phyloP scores from a whole-genome alignment of 495 filamentous ascomycete species.

The Neurospora tetrasperma region DNA sequence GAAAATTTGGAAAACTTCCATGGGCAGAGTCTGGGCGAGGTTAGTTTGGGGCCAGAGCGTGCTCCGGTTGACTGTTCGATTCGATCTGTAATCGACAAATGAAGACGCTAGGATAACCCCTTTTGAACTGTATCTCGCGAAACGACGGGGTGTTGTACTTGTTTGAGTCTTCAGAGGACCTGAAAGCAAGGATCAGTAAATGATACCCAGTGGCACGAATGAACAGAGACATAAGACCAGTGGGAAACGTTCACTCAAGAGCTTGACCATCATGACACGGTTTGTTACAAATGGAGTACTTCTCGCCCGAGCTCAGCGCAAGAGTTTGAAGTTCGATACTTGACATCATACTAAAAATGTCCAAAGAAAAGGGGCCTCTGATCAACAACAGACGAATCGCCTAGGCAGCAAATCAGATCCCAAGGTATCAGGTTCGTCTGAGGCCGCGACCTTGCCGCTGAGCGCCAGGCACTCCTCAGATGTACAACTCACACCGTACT shows the following conservation, averaged over 20 bases:
- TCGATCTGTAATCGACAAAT: neutral
- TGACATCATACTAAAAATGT: neutral
- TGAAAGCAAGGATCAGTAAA: neutral
- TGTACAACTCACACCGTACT: neutral
- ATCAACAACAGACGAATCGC: neutral
- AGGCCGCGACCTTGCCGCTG: neutral
- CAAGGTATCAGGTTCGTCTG: neutral
- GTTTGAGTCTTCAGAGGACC: neutral
- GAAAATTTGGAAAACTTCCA: neutral
- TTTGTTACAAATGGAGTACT: neutral
- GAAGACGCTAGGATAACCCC: neutral
- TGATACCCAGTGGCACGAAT: neutral
- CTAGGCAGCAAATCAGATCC: neutral
- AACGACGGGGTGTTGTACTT: neutral
- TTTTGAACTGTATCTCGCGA: neutral
- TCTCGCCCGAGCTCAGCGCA: neutral
- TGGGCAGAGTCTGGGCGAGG: neutral
- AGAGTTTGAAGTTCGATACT: neutral
- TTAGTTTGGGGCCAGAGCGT: neutral
- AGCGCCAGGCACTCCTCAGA: neutral
- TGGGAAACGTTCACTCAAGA: neutral
- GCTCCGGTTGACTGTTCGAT: neutral
- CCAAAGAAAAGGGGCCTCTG: neutral
- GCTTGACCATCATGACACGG: neutral
- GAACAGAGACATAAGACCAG: neutral